Conservation (phyloP, 148 eudicot genomes). For the Cornus florida region DNA sequence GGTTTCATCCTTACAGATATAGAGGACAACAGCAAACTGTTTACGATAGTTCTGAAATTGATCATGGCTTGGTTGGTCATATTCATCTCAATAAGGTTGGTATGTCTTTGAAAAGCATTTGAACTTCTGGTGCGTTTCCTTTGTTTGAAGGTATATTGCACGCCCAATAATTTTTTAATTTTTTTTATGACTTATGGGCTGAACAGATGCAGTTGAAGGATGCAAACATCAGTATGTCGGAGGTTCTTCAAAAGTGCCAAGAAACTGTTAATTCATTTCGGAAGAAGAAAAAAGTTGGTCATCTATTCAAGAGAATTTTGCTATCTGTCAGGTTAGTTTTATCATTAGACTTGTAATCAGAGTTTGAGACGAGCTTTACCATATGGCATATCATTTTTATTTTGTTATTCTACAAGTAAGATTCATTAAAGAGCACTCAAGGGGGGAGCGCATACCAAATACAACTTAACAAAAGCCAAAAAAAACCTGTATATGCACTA, state of each 20-base stretch:
- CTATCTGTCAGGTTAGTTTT: slow-evolving; percentile 57
- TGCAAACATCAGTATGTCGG: slow-evolving; percentile 49
- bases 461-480: too few relatives aligned
- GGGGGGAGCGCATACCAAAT: too few relatives aligned
- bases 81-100: slow-evolving; percentile 85
- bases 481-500: too few relatives aligned
- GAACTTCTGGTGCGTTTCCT: slow-evolving; percentile 3
- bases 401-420: too few relatives aligned
- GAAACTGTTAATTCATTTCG: slow-evolving; percentile 46
- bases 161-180: neutral
- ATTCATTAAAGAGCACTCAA: too few relatives aligned
- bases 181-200: neutral
- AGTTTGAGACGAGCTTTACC: slow-evolving; percentile 2
- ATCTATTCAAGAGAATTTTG: slow-evolving; percentile 58
- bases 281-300: slow-evolving; percentile 72
- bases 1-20: slow-evolving; percentile 54
- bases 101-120: neutral
- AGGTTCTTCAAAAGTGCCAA: slow-evolving; percentile 66
- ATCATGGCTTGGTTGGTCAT: slow-evolving; percentile 82
- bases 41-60: slow-evolving; percentile 50
- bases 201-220: slow-evolving; percentile 53
- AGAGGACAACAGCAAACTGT: slow-evolving; percentile 39
- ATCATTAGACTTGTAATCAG: slow-evolving; percentile 2
- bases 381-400: neutral
- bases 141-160: neutral